Base-by-base conservation (phyloP, 1,284 basidiomycete genomes). In the Trametes polyzona region DNA sequence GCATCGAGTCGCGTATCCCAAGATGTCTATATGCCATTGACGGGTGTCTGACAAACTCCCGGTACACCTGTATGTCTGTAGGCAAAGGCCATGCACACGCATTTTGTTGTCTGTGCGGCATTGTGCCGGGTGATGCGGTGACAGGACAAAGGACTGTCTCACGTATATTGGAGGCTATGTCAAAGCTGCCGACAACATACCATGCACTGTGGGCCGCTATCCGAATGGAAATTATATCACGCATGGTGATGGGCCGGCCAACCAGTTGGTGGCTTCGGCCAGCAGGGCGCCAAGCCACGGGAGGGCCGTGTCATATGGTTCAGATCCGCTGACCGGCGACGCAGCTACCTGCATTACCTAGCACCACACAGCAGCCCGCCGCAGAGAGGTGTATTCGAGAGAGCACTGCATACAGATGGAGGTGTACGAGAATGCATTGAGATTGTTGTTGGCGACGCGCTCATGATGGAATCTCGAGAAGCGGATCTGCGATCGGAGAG, bases 401-500 rank as follows among this genome's bases (percentile, higher is more conserved):
- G 35, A 48, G 53, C 39, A 55, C 39, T 37, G 52, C 42, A 47
- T 40, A 29, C 2, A 7, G 44, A 32, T 2, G 44, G 11, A n/a
- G 19, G 21, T 11, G 52, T 27, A 9, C 17, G 43, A 32, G 21
- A 36, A 24, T 36, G 26, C 39, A 37, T 23, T 27, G 14, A 37
- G 30, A 21, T 23, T 14, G n/a, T 55, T 55, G 40, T 49, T 44
- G 47, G 42, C 55, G 37, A 52, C 46, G 42, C 35, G 42, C 47
- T 49, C 37, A 50, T 59, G 59, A 63, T 58, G 56, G 47, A 57
- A 67, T 67, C 66, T 66, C 35, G 3, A 54, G 63, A 62, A 60
- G 48, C 54, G 61, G 65, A 65, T 65, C 65, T 67, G 55, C 52
- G 62, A 63, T 63, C 62, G 56, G 62, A 60, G 55, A 42, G 24